phyloP scores from a whole-genome alignment of 176 grass and related monocot genomes.

The Triticum dicoccoides region DNA sequence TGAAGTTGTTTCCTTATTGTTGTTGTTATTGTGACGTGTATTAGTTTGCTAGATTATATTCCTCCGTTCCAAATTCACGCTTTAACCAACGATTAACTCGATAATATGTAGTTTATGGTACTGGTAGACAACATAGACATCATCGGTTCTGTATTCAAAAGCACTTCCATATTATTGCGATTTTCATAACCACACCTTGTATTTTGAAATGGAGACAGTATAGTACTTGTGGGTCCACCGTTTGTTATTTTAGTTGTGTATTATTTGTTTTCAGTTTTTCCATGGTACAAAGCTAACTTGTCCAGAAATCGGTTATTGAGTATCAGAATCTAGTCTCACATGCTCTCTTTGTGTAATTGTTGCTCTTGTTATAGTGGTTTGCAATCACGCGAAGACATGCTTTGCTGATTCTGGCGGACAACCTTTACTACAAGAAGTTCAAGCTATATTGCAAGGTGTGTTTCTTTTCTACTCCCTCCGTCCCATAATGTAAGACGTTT shows the following conservation, averaged over 20 bases:
- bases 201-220: not conserved
- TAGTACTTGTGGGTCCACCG: not conserved
- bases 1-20: not conserved
- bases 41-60: constrained; percentile 10
- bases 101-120: not conserved
- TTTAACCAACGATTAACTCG: not conserved
- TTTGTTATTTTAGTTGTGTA: constrained; percentile 21
- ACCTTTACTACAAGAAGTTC: constrained; percentile 95
- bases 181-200: not conserved
- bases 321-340: constrained; percentile 8
- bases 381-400: constrained; percentile 88
- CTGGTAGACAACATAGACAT: no score
- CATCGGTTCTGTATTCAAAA: no score
- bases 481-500: no score
- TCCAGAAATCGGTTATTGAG: not conserved
- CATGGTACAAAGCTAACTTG: constrained; percentile 8
- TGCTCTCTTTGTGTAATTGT: constrained; percentile 12
- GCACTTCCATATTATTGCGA: no score
- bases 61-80: not conserved
- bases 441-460: constrained; percentile 98
- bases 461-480: not conserved
- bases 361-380: constrained; percentile 82
- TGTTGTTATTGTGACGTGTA: not conserved
- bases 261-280: not conserved
- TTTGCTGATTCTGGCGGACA: constrained; percentile 89